phyloP scores from a whole-genome alignment of 2,329 filamentous ascomycete genomes.

The Gaeumannomyces sp. region DNA sequence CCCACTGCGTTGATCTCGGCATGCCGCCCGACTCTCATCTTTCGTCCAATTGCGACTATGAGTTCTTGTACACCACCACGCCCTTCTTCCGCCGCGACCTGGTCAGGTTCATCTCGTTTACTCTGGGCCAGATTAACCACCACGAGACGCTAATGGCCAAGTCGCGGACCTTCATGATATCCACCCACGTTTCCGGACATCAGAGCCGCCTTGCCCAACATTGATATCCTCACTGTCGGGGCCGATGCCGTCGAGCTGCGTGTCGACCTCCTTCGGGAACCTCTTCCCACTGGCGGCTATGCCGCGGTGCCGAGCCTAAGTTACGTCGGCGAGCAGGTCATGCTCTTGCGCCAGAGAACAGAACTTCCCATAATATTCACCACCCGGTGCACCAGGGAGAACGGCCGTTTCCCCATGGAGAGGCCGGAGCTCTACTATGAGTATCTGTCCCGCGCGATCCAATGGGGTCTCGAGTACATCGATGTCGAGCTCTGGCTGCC shows the following conservation, averaged over 20 bases:
- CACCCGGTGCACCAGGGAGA: slow-evolving; percentile 73
- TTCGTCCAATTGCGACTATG: slow-evolving; percentile 70
- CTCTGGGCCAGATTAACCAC: slow-evolving; percentile 70
- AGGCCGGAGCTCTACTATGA: slow-evolving; percentile 68
- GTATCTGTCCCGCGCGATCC: slow-evolving; percentile 76
- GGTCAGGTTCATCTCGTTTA: slow-evolving; percentile 72
- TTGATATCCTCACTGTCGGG: slow-evolving; percentile 82
- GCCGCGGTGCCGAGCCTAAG: slow-evolving; percentile 67
- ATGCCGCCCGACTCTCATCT: slow-evolving; percentile 62
- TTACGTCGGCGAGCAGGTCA: slow-evolving; percentile 81
- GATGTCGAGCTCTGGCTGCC: slow-evolving; percentile 86
- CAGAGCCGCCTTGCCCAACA: slow-evolving; percentile 71
- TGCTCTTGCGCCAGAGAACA: slow-evolving; percentile 74
- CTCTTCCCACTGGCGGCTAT: slow-evolving; percentile 52
- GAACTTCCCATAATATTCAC: slow-evolving; percentile 90
- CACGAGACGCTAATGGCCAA: slow-evolving; percentile 75
- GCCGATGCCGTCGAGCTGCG: slow-evolving; percentile 80
- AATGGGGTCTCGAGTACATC: slow-evolving; percentile 87
- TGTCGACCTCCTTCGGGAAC: slow-evolving; percentile 74
- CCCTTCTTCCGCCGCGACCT: slow-evolving; percentile 70
- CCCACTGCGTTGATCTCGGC: slow-evolving; percentile 66
- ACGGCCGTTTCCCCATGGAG: slow-evolving; percentile 80
- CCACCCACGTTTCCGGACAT: slow-evolving; percentile 85
- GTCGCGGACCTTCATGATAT: slow-evolving; percentile 75
- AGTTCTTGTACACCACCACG: slow-evolving; percentile 73